Evolutionary conservation across 441 rosid species (phyloP).

Genomic region (California macrophylla): DNA sequence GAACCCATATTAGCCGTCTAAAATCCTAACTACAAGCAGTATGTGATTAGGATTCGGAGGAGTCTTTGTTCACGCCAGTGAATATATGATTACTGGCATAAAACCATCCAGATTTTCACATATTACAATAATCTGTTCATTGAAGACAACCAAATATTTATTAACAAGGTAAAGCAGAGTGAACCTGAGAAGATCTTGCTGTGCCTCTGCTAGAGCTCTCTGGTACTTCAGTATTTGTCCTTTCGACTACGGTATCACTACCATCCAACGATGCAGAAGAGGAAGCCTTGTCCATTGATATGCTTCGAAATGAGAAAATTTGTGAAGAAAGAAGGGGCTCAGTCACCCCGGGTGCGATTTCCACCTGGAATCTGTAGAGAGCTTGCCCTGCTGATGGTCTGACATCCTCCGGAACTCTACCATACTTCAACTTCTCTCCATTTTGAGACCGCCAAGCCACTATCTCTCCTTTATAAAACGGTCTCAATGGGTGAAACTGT

Average conservation of each 20-base stretch:
- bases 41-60: neutral
- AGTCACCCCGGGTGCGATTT: slow-evolving; percentile 52
- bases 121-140: neutral
- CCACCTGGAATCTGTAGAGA: slow-evolving; percentile 80
- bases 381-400: slow-evolving; percentile 92
- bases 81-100: neutral
- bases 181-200: slow-evolving; percentile 56
- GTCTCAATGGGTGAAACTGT: slow-evolving; percentile 90
- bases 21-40: neutral
- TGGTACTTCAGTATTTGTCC: slow-evolving; percentile 24
- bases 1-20: neutral
- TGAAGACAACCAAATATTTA: neutral
- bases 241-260: slow-evolving; percentile 24
- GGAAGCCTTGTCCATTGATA: slow-evolving; percentile 43
- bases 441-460: slow-evolving; percentile 79
- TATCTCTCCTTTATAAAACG: slow-evolving; percentile 87
- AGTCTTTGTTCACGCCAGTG: neutral
- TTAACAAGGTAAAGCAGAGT: slow-evolving; percentile 5
- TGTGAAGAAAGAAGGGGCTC: slow-evolving; percentile 78
- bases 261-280: slow-evolving; percentile 26
- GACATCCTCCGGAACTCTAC: slow-evolving; percentile 88
- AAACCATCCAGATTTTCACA: too few species aligned
- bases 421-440: slow-evolving; percentile 86
- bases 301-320: slow-evolving; percentile 84
- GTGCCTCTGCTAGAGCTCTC: slow-evolving; percentile 49